A percentile compares a stretch with the other conserved stretches of the same genome.
Conservation (phyloP, 805 yeast genomes). For the Ogataea henricii region DNA sequence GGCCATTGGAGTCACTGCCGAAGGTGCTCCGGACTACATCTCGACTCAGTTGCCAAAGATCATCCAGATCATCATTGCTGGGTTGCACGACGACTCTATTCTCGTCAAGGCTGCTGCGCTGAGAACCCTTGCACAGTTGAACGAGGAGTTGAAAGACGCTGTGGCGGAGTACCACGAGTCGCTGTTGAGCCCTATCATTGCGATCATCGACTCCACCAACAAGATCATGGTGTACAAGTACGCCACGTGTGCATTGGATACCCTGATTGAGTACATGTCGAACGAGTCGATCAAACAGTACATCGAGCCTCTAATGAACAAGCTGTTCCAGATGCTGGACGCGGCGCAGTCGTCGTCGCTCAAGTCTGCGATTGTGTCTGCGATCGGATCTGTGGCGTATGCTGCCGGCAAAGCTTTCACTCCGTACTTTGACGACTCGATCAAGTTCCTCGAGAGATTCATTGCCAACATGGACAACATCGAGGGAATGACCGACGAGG, state of each 20-base stretch:
- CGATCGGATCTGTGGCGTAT: slow-evolving; percentile 95
- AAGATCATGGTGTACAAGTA: slow-evolving; percentile 82
- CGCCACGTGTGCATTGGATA: slow-evolving; percentile 90
- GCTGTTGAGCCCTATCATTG: slow-evolving; percentile 82
- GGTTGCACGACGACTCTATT: slow-evolving; percentile 73
- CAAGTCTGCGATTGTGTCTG: slow-evolving; percentile 83
- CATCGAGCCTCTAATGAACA: slow-evolving; percentile 87
- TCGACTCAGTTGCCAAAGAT: slow-evolving; percentile 73
- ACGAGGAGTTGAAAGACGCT: slow-evolving; percentile 80
- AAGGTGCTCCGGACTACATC: slow-evolving; percentile 94
- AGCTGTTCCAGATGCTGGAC: slow-evolving; percentile 80
- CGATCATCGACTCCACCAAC: slow-evolving; percentile 83
- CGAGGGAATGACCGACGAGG: slow-evolving; percentile 84
- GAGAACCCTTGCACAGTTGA: slow-evolving; percentile 74
- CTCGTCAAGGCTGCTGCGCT: slow-evolving; percentile 85
- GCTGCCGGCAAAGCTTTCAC: slow-evolving; percentile 87
- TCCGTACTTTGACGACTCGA: slow-evolving; percentile 83
- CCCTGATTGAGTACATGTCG: slow-evolving; percentile 87
- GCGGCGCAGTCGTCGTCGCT: slow-evolving; percentile 73
- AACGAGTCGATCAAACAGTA: slow-evolving; percentile 79
- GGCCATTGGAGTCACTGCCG: slow-evolving; percentile 77
- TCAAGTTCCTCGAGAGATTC: slow-evolving; percentile 79
- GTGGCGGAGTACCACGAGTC: slow-evolving; percentile 82
- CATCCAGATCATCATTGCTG: slow-evolving; percentile 70
- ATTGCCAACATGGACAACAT: slow-evolving; percentile 63